A percentile compares a stretch with the other conserved stretches of the same genome.
Conservation (phyloP, 768 basidiomycete genomes). For the Coprinopsis cinerea region DNA sequence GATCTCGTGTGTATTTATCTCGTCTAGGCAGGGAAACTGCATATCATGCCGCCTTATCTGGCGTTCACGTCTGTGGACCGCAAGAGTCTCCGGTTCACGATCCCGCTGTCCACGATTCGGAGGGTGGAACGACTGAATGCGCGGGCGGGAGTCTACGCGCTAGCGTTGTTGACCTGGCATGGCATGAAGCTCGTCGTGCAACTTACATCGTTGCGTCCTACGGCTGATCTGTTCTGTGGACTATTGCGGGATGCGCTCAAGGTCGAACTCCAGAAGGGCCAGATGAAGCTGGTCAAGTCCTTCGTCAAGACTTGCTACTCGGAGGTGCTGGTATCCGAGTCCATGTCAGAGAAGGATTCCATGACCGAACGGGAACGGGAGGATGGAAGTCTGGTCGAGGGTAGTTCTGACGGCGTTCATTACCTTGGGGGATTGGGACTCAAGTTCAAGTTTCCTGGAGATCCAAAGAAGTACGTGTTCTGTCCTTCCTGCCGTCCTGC, state of each 20-base stretch:
- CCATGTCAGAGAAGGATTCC: slow-evolving; percentile 18
- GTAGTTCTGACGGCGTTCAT: slow-evolving; percentile 39
- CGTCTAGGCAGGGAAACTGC: slow-evolving; percentile 78
- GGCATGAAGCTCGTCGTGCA: slow-evolving; percentile 93
- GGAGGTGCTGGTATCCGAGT: slow-evolving; percentile 72
- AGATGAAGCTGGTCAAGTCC: slow-evolving; percentile 88
- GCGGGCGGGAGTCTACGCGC: slow-evolving; percentile 91
- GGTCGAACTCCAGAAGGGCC: slow-evolving; percentile 79
- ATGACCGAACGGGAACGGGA: slow-evolving; percentile 62
- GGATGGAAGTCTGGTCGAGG: slow-evolving; percentile 59
- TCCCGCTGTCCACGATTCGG: slow-evolving; percentile 88
- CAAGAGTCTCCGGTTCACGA: slow-evolving; percentile 85
- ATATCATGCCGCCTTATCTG: slow-evolving; percentile 85
- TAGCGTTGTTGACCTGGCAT: slow-evolving; percentile 92
- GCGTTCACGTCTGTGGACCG: slow-evolving; percentile 88
- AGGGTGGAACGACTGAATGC: slow-evolving; percentile 93
- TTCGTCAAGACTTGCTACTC: slow-evolving; percentile 94
- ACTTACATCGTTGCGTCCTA: slow-evolving; percentile 87
- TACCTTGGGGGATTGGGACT: slow-evolving; percentile 79
- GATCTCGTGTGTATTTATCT: neutral
- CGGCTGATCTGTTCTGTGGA: slow-evolving; percentile 89
- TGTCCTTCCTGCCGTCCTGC: neutral
- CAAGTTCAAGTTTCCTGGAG: slow-evolving; percentile 86
- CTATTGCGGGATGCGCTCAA: slow-evolving; percentile 86
- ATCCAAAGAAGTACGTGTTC: slow-evolving; percentile 74